Evolutionary conservation across 2,329 filamentous ascomycete genomes (phyloP).

Genomic region (Raffaelea arxii): DNA sequence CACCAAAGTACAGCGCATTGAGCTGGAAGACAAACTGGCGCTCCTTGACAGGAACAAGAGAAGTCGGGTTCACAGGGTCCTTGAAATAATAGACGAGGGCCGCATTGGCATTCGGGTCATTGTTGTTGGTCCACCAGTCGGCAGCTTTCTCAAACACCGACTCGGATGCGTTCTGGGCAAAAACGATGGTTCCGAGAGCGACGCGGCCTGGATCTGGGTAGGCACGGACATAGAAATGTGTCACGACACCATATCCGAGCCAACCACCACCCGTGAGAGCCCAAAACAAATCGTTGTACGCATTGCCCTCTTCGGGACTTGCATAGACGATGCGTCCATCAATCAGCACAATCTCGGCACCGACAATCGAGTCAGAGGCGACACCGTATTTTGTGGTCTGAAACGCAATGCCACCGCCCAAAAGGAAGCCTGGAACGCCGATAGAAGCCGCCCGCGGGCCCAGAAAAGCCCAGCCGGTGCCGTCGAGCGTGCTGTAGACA

Average conservation of each 20-base stretch:
- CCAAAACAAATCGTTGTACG: constrained; percentile 11
- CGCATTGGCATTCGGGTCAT: not conserved
- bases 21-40: constrained; percentile 4
- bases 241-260: constrained; percentile 52
- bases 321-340: constrained; percentile 5
- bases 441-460: constrained; percentile 16
- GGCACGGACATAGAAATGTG: constrained; percentile 44
- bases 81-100: constrained; percentile 4
- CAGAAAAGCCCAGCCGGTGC: constrained; percentile 12
- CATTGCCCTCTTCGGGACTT: constrained; percentile 4
- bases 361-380: constrained; percentile 4
- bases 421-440: constrained; percentile 17
- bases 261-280: constrained; percentile 22
- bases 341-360: constrained; percentile 5
- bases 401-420: constrained; percentile 13
- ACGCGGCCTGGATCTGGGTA: constrained; percentile 25
- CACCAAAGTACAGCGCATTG: constrained; percentile 3
- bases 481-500: constrained; percentile 15
- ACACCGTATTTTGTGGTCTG: constrained; percentile 6
- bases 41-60: not conserved
- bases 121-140: constrained; percentile 4
- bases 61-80: not conserved
- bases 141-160: not conserved
- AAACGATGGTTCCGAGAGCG: constrained; percentile 1
- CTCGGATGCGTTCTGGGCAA: constrained; percentile 1